These are phyloP conservation scores for Brettanomyces sp. DNA, from an alignment of 805 yeast genomes.

Conservation along the genomic window DNA sequence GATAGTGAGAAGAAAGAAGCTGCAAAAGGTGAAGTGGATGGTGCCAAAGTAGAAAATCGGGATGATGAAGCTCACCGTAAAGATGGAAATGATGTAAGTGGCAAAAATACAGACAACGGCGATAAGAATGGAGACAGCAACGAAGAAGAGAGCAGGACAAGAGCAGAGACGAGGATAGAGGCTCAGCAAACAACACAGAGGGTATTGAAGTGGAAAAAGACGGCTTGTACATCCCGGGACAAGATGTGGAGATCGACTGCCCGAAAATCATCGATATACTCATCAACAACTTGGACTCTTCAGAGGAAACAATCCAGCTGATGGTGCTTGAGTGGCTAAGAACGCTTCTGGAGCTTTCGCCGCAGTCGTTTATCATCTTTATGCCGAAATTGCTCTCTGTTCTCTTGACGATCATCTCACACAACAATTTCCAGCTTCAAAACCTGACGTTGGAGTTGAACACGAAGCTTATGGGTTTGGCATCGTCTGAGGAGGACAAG, in stretches of 20 bases:
- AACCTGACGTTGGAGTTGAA: conserved; percentile 51
- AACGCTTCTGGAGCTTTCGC: conserved; percentile 61
- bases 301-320: conserved; percentile 67
- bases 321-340: conserved; percentile 79
- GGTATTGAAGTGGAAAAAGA: conserved; percentile 25
- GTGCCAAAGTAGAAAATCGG: background rate
- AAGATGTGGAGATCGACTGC: conserved; percentile 74
- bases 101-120: conserved; percentile 8
- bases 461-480: conserved; percentile 43
- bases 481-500: conserved; percentile 23
- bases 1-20: conserved; percentile 6
- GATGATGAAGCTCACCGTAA: background rate
- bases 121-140: conserved; percentile 7
- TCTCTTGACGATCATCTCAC: conserved; percentile 54
- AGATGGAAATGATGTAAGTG: background rate
- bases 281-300: conserved; percentile 67
- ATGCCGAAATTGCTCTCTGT: conserved; percentile 69
- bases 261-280: conserved; percentile 73
- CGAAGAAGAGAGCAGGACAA: conserved; percentile 5
- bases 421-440: conserved; percentile 38
- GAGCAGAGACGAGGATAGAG: background rate
- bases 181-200: background rate
- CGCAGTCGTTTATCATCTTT: conserved; percentile 63
- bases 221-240: conserved; percentile 60
- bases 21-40: background rate